phyloP scores from a whole-genome alignment of 176 grass and related monocot species.

The Cenchrus americanus region DNA sequence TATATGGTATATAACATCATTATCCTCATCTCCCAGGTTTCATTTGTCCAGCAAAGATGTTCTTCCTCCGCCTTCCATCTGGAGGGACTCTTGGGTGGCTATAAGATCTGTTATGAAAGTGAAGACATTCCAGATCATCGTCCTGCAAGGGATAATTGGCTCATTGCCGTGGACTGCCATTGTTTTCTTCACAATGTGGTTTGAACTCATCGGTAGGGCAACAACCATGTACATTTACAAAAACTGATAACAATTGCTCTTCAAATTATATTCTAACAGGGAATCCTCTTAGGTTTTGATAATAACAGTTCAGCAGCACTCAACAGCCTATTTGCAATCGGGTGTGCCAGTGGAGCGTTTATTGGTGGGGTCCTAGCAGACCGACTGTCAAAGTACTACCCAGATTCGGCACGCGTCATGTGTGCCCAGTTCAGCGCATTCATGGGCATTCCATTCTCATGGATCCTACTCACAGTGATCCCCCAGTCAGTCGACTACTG shows the following conservation, averaged over 20 bases:
- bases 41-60: constrained; percentile 60
- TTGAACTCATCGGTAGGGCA: constrained; percentile 85
- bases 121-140: constrained; percentile 94
- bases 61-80: constrained; percentile 57
- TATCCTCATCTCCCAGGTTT: constrained; percentile 48
- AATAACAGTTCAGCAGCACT: constrained; percentile 75
- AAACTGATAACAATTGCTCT: constrained; percentile 1
- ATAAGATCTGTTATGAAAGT: constrained; percentile 84
- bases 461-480: constrained; percentile 72
- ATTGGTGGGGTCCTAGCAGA: constrained; percentile 81
- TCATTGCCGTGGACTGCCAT: constrained; percentile 87
- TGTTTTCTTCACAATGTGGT: constrained; percentile 99
- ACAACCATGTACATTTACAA: not conserved
- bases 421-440: constrained; percentile 96
- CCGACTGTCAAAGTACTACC: constrained; percentile 55
- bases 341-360: constrained; percentile 75
- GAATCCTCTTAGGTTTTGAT: constrained; percentile 68
- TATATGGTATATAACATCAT: constrained; percentile 6
- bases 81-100: constrained; percentile 75
- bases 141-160: constrained; percentile 89
- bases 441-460: constrained; percentile 93
- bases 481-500: constrained; percentile 70
- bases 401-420: constrained; percentile 78
- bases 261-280: not conserved
- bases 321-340: constrained; percentile 83